A percentile compares a stretch with the other conserved stretches of the same genome.
phyloP scores from a whole-genome alignment of 139 green algal genomes.

The Ettlia oleoabundans region DNA sequence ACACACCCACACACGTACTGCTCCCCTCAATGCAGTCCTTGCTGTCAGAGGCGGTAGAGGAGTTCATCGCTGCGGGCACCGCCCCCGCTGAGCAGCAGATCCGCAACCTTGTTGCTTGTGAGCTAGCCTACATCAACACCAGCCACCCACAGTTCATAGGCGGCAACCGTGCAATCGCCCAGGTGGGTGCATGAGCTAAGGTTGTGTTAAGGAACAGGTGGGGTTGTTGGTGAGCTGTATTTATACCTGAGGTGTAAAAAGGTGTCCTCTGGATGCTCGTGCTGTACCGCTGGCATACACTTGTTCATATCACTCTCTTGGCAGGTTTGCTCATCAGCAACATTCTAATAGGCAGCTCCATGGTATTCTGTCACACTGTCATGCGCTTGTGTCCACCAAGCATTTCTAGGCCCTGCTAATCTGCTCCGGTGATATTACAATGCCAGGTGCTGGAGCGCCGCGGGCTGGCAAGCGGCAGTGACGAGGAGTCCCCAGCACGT shows the following conservation, averaged over 20 bases:
- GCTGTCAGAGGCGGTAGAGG: conserved; percentile 70
- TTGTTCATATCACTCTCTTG: too few relatives aligned
- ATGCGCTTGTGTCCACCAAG: too few relatives aligned
- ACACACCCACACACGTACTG: background rate
- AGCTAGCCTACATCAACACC: conserved; percentile 98
- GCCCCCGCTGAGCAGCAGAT: conserved; percentile 72
- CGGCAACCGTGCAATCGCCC: conserved; percentile 74
- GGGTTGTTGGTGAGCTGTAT: too few relatives aligned
- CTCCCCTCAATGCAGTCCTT: conserved; percentile 49
- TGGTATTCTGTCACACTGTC: too few relatives aligned
- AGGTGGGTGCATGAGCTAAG: conserved; percentile 39
- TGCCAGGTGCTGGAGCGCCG: conserved; percentile 36
- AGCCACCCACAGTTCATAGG: conserved; percentile 93
- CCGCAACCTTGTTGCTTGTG: conserved; percentile 78
- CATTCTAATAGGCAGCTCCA: too few relatives aligned
- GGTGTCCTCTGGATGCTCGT: too few relatives aligned
- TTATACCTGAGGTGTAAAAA: too few relatives aligned
- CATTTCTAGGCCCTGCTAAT: too few relatives aligned
- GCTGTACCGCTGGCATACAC: too few relatives aligned
- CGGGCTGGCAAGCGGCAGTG: background rate
- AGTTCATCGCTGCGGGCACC: conserved; percentile 78
- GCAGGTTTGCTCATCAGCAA: too few relatives aligned
- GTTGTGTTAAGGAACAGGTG: too few relatives aligned
- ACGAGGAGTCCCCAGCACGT: background rate
- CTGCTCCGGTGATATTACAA: background rate